These are phyloP conservation scores for Cystobasidium slooffiae DNA, from an alignment of 1,284 basidiomycete species.

Conservation along the genomic window DNA sequence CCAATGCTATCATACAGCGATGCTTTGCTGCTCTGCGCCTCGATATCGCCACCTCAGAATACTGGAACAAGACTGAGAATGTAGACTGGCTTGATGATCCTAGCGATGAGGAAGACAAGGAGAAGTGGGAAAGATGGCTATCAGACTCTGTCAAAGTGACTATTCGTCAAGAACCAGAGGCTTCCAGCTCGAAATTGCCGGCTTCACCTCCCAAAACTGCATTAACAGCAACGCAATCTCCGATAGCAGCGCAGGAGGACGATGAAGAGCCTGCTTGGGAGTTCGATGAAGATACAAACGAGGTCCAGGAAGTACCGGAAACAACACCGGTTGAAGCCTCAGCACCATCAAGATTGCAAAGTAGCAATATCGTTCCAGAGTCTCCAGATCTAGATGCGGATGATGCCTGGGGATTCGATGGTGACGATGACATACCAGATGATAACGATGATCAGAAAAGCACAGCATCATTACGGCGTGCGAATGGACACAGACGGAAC, in stretches of 20 bases:
- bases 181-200: background rate
- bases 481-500: slow-evolving; percentile 8
- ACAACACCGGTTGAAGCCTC: background rate
- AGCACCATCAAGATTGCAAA: background rate
- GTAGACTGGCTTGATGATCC: slow-evolving; percentile 31
- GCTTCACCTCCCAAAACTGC: background rate
- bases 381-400: slow-evolving; percentile 14
- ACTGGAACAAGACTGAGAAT: slow-evolving; percentile 39
- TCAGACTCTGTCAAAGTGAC: background rate
- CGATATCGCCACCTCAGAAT: slow-evolving; percentile 12
- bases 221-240: background rate
- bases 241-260: background rate
- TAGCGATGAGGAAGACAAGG: background rate
- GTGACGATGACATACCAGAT: background rate
- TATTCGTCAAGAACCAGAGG: background rate
- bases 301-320: background rate
- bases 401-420: slow-evolving; percentile 35
- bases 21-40: slow-evolving; percentile 8
- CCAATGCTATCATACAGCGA: slow-evolving; percentile 12
- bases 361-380: background rate
- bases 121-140: slow-evolving; percentile 22
- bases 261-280: slow-evolving; percentile 42
- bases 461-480: background rate
- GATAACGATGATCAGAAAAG: background rate
- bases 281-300: slow-evolving; percentile 36